Percentiles rank a stretch among this genome's conserved stretches.
Conservation (phyloP, 2,329 filamentous ascomycete genomes). For the Cladorrhinum sp. region DNA sequence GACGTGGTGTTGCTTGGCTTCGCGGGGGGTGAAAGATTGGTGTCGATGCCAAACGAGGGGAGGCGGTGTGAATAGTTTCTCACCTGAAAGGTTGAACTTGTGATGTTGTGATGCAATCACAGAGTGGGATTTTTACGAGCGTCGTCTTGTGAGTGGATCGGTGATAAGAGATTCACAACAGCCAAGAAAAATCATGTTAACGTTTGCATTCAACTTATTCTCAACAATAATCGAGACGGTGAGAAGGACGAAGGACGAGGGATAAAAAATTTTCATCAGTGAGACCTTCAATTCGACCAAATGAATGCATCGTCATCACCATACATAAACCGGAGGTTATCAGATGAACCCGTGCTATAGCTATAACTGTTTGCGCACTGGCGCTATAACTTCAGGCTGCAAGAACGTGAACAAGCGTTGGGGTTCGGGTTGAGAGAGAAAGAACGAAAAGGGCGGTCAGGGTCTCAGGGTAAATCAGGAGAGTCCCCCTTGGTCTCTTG, state of each 20-base stretch:
- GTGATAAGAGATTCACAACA: background rate
- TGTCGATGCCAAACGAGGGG: background rate
- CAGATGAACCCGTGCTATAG: conserved; percentile 1
- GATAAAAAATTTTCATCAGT: conserved; percentile 12
- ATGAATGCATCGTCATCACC: conserved; percentile 11
- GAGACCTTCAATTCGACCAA: conserved; percentile 19
- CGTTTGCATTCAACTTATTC: background rate
- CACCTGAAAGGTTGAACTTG: background rate
- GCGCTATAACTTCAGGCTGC: background rate
- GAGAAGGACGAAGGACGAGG: background rate
- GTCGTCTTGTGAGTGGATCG: conserved; percentile 19
- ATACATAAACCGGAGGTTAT: background rate
- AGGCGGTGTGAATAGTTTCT: background rate
- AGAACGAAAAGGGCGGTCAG: conserved; percentile 25
- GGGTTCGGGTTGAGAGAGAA: conserved; percentile 21
- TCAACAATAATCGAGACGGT: background rate
- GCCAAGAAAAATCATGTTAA: conserved; percentile 17
- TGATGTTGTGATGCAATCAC: conserved; percentile 5
- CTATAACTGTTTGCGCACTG: background rate
- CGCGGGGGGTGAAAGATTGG: too few species aligned
- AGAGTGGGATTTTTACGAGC: conserved; percentile 8
- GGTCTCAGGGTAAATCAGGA: background rate
- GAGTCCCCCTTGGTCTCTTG: background rate
- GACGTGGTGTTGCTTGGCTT: background rate
- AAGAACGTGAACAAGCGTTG: background rate